Percentiles rank a stretch among this genome's conserved stretches.
Evolutionary conservation across 495 filamentous ascomycete species (phyloP).

Genomic region (Penicillium coffeae): DNA sequence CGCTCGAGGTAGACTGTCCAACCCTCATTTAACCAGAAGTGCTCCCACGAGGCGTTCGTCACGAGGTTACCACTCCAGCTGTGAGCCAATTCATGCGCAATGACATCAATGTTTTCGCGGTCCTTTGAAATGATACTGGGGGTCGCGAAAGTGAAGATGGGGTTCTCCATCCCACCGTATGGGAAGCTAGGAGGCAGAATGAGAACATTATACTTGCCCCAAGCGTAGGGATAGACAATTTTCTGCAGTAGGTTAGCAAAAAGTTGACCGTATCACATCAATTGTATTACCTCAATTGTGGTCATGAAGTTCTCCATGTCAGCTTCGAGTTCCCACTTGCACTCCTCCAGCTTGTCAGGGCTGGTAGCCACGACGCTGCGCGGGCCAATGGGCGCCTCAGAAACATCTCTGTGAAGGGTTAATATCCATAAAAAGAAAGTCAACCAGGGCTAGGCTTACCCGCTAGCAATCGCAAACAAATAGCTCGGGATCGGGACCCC

Average conservation of each 20-base stretch:
- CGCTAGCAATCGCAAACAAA: slow-evolving; percentile 86
- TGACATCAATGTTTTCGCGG: slow-evolving; percentile 91
- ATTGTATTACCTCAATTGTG: slow-evolving; percentile 73
- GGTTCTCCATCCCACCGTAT: slow-evolving; percentile 91
- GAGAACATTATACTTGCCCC: slow-evolving; percentile 92
- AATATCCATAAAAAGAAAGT: not conserved
- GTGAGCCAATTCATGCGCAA: slow-evolving; percentile 90
- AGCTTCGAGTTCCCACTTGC: slow-evolving; percentile 83
- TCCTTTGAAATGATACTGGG: slow-evolving; percentile 91
- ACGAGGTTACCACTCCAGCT: slow-evolving; percentile 94
- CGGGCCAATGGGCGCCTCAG: slow-evolving; percentile 77
- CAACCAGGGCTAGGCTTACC: slow-evolving; percentile 31
- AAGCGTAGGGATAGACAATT: slow-evolving; percentile 82
- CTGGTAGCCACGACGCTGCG: slow-evolving; percentile 79
- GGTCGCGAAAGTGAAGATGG: slow-evolving; percentile 88
- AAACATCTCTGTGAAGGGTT: slow-evolving; percentile 58
- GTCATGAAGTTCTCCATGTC: slow-evolving; percentile 90
- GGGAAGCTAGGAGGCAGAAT: slow-evolving; percentile 89
- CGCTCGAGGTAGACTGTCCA: slow-evolving; percentile 95
- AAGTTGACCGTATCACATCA: no score
- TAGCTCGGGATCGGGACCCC: slow-evolving; percentile 91
- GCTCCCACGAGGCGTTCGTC: slow-evolving; percentile 87
- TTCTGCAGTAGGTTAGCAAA: slow-evolving; percentile 35
- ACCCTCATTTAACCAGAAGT: slow-evolving; percentile 96
- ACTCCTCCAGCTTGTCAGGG: slow-evolving; percentile 77